Percentiles rank a stretch among this genome's conserved stretches.
These are phyloP conservation scores for Metarhizium album DNA, from an alignment of 2,329 filamentous ascomycete species.

Conservation along the genomic window DNA sequence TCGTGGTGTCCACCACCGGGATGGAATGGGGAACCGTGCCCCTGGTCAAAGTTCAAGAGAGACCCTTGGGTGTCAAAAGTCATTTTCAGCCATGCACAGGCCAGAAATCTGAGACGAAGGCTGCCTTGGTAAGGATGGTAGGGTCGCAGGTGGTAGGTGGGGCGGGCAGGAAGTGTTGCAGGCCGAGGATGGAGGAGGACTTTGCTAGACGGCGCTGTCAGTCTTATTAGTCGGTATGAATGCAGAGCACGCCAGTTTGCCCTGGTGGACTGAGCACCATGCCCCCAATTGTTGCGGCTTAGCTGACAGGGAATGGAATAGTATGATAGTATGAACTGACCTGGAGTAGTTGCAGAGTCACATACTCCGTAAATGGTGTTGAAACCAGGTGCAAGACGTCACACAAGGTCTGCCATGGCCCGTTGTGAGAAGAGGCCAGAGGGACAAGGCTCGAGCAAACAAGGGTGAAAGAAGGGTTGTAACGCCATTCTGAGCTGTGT, in stretches of 20 bases:
- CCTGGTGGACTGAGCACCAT: background rate
- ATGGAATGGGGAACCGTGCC: conserved; percentile 5
- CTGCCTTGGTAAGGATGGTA: conserved; percentile 2
- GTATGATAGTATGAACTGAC: too few relatives aligned
- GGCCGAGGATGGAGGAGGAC: too few relatives aligned
- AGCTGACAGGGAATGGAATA: background rate
- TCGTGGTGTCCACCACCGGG: conserved; percentile 3
- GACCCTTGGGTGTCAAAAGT: conserved; percentile 8
- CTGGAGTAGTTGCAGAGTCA: background rate
- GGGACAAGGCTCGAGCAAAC: background rate
- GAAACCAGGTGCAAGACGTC: conserved; percentile 2
- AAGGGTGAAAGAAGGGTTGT: background rate
- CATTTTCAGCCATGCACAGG: conserved; percentile 9
- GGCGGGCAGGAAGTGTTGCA: background rate
- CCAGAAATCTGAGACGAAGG: conserved; percentile 12
- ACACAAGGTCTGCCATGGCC: background rate
- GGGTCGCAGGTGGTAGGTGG: background rate
- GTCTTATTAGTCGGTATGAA: background rate
- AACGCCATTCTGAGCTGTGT: background rate
- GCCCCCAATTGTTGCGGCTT: background rate
- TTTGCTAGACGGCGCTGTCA: background rate
- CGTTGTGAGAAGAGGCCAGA: background rate
- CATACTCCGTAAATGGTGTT: conserved; percentile 2
- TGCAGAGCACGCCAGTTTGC: background rate
- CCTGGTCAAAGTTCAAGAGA: background rate